Evolutionary conservation across 352 stramenopile species (phyloP).

Genomic region (Pythium brassicae): DNA sequence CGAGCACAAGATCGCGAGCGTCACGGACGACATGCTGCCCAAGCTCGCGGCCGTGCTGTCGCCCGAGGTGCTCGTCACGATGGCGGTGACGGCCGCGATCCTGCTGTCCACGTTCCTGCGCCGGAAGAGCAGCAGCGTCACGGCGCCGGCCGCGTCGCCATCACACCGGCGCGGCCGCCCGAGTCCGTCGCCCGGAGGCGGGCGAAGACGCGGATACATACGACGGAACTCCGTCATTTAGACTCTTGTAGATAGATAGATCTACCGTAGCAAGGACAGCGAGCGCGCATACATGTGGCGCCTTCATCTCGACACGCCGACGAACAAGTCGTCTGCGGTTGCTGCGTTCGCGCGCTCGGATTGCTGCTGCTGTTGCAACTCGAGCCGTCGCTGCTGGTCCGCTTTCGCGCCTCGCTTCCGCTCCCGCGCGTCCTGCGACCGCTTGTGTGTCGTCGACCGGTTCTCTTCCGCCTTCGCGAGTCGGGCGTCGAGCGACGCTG

Average conservation of each 20-base stretch:
- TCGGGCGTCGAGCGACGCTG: slow-evolving; percentile 4
- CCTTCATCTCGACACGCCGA: slow-evolving; percentile 14
- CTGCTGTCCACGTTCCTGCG: slow-evolving; percentile 59
- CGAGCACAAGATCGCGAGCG: slow-evolving; percentile 68
- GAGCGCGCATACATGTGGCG: no score
- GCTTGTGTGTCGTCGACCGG: slow-evolving; percentile 8
- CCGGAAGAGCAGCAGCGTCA: slow-evolving; percentile 20
- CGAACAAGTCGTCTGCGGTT: slow-evolving; percentile 18
- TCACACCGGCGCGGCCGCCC: slow-evolving; percentile 23
- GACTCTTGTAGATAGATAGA: slow-evolving; percentile 5
- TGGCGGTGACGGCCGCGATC: slow-evolving; percentile 49
- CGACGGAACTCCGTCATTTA: slow-evolving; percentile 50
- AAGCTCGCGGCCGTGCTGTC: slow-evolving; percentile 42
- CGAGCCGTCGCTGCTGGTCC: slow-evolving; percentile 12
- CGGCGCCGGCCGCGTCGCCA: slow-evolving; percentile 22
- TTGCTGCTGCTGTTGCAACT: slow-evolving; percentile 16
- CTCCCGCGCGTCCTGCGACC: slow-evolving; percentile 13
- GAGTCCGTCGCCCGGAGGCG: slow-evolving; percentile 11
- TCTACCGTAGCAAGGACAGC: slow-evolving; percentile 13
- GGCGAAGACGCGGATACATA: background rate
- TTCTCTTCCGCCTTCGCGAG: slow-evolving; percentile 7
- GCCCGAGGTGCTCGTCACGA: slow-evolving; percentile 50
- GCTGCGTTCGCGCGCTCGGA: slow-evolving; percentile 4
- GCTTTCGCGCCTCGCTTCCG: slow-evolving; percentile 7
- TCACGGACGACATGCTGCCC: slow-evolving; percentile 62